Evolutionary conservation across 305 asterid genomes (phyloP), one percentile per base, ranked within the genome.

Genomic region (Fraxinus ornus): DNA sequence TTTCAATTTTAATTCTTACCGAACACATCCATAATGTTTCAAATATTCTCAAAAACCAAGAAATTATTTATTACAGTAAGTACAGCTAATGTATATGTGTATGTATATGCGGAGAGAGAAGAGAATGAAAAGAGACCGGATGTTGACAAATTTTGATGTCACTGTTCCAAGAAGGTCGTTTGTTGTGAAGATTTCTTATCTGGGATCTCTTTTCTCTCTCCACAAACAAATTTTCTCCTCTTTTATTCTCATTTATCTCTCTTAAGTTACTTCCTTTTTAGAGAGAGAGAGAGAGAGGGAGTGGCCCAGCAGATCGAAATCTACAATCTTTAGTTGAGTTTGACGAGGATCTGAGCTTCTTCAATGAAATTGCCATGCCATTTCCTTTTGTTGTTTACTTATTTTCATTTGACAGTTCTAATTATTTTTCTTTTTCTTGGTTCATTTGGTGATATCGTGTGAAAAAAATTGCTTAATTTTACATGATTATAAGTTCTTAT

Each of bases 141-240:
- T 86, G 89, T 89, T 89, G 92, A 89, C 90, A 89, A 89, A 87
- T 83, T 84, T 87, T 87, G 85, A 88, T 89, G 93, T 90, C 98
- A 90, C 94, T 91, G 94, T 93, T 92, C 60, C 64, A 55, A n/a
- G 64, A n/a, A n/a, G 10, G 64, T 55, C 93, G 90, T 89, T 92
- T 86, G 95, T 92, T 94, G 87, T 88, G 87, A 79, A 88, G 88
- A 82, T 82, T 86, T 81, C 87, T 86, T 85, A 74, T 87, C 88
- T 86, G 88, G 88, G 87, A 87, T 85, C 83, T 87, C 90, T 80
- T 55, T 0, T 57, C 68, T 57, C 28, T 57, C 68, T 57, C 68
- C 2, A 55, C 26, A 55, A n/a, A 55, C 33, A 64, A 22, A 64
- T 8, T 62, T 13, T 22, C 35, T 9, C 73, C 30, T 64, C 30